Percentiles rank a stretch among this genome's conserved stretches.
Evolutionary conservation across 2,329 filamentous ascomycete genomes (phyloP).

Genomic region (Aureobasidium namibiae): DNA sequence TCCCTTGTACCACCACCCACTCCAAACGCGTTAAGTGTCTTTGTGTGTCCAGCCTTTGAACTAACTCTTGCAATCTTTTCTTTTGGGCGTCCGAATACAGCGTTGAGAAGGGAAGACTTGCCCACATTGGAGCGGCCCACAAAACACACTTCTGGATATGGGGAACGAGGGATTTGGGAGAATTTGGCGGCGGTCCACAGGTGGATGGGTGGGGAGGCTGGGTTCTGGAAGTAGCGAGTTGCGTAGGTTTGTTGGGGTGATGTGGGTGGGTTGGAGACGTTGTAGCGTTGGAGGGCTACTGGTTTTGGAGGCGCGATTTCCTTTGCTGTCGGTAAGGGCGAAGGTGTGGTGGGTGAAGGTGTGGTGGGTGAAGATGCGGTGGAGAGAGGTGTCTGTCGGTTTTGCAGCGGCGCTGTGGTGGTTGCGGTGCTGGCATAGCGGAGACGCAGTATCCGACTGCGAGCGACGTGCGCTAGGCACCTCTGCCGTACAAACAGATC

Average conservation of each 20-base stretch:
- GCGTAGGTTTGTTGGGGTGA: conserved; percentile 33
- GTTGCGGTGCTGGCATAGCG: not conserved
- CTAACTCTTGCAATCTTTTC: conserved; percentile 46
- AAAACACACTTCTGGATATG: conserved; percentile 56
- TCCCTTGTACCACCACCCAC: conserved; percentile 34
- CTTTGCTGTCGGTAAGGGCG: not conserved
- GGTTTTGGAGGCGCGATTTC: not conserved
- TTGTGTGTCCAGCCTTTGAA: conserved; percentile 53
- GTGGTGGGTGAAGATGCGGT: not conserved
- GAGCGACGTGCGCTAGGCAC: not conserved
- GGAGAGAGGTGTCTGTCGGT: not conserved
- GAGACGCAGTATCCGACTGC: conserved; percentile 2
- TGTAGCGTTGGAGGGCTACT: conserved; percentile 25
- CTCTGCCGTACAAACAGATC: not conserved
- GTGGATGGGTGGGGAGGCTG: conserved; percentile 39
- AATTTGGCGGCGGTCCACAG: conserved; percentile 55
- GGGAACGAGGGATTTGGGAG: conserved; percentile 46
- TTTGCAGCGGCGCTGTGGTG: not conserved
- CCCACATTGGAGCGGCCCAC: conserved; percentile 64
- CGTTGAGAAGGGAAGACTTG: conserved; percentile 60
- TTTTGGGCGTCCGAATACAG: conserved; percentile 42
- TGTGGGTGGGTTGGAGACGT: conserved; percentile 23
- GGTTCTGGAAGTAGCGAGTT: conserved; percentile 36
- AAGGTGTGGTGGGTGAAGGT: not conserved
- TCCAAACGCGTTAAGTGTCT: conserved; percentile 58